Percentiles rank a stretch among this genome's conserved stretches.
Evolutionary conservation across 2,329 filamentous ascomycete species (phyloP).

Genomic region (Aureobasidium sp.): DNA sequence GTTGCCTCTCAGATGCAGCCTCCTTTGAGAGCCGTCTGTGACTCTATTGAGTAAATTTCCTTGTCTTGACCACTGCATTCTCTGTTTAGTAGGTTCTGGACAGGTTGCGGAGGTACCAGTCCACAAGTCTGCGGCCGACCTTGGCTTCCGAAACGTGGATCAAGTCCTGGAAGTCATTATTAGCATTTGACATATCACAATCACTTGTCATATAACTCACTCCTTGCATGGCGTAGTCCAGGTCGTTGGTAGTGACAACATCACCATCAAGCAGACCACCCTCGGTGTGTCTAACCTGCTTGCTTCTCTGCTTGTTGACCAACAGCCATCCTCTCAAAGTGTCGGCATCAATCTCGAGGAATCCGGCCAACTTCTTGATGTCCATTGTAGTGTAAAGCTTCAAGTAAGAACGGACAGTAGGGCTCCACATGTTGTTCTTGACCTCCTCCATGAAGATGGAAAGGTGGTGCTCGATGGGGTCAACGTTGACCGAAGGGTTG

Average conservation of each 20-base stretch:
- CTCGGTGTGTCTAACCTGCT: conserved; percentile 91
- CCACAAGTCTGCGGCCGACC: conserved; percentile 91
- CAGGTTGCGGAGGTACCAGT: conserved; percentile 98
- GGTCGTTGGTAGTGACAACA: conserved; percentile 83
- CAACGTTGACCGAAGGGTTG: conserved; percentile 89
- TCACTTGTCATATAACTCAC: conserved; percentile 47
- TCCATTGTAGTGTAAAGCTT: conserved; percentile 99
- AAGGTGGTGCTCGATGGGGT: conserved; percentile 95
- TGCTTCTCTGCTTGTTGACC: conserved; percentile 97
- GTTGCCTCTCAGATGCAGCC: background rate
- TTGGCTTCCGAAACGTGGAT: conserved; percentile 99
- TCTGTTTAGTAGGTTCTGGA: conserved; percentile 71
- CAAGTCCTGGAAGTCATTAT: conserved; percentile 57
- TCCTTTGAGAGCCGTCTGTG: background rate
- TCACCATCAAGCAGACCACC: conserved; percentile 88
- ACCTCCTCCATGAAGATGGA: conserved; percentile 99
- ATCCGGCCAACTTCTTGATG: conserved; percentile 92
- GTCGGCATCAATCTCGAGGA: conserved; percentile 95
- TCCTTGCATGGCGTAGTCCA: conserved; percentile 95
- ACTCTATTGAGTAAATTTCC: background rate
- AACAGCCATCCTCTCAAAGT: conserved; percentile 89
- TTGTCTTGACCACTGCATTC: background rate
- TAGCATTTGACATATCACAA: conserved; percentile 18
- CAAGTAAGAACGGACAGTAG: conserved; percentile 95
- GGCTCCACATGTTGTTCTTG: conserved; percentile 98